Percentiles rank a stretch among this genome's conserved stretches.
Conservation (phyloP, 208 protist genomes). For the Trypanosoma theileri region DNA sequence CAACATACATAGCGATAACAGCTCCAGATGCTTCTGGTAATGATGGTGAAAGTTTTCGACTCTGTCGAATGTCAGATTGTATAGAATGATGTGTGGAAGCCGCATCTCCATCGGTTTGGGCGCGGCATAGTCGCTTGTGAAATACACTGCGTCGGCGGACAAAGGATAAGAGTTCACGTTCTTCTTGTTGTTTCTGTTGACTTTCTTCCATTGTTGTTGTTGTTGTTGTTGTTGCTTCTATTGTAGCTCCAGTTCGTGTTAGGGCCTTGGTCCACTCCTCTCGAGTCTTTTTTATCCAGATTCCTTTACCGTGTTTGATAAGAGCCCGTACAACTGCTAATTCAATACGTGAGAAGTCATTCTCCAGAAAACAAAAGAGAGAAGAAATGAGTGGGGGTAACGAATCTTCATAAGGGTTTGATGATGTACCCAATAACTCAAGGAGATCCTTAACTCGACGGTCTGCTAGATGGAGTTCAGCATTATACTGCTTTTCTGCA, state of each 20-base stretch:
- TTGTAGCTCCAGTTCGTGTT: background rate
- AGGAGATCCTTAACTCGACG: conserved; percentile 20
- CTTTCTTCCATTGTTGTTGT: conserved; percentile 9
- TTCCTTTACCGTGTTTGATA: conserved; percentile 60
- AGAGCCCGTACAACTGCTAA: conserved; percentile 68
- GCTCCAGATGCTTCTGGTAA: background rate
- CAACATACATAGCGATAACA: conserved; percentile 15
- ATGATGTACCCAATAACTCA: background rate
- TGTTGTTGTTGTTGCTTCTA: conserved; percentile 1
- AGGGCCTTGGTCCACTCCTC: conserved; percentile 45
- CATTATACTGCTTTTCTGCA: conserved; percentile 17
- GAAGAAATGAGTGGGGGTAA: background rate
- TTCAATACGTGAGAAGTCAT: conserved; percentile 60
- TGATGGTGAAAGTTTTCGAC: background rate
- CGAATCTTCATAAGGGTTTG: conserved; percentile 1
- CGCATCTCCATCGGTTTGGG: conserved; percentile 3
- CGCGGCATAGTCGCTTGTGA: conserved; percentile 11
- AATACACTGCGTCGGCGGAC: conserved; percentile 22
- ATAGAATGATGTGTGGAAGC: background rate
- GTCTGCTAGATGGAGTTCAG: conserved; percentile 16
- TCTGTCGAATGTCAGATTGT: background rate
- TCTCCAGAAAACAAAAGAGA: conserved; percentile 72
- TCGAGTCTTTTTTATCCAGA: conserved; percentile 48
- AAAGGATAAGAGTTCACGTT: conserved; percentile 21
- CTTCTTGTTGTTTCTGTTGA: conserved; percentile 26